Evolutionary conservation across 1,284 basidiomycete species (phyloP).

Genomic region (Cutaneotrichosporon sp.): DNA sequence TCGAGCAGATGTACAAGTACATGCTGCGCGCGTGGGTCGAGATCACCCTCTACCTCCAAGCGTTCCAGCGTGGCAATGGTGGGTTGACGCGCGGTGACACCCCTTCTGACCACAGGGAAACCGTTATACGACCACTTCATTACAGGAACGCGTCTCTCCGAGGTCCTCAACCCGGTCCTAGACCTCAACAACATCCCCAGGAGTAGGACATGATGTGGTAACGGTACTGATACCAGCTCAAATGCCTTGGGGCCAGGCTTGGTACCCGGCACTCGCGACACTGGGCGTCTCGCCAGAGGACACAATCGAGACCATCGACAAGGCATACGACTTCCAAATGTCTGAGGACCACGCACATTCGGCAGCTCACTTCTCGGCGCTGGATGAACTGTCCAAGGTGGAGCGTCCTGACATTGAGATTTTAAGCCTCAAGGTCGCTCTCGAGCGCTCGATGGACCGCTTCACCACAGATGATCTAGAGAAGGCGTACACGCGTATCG

Average conservation of each 20-base stretch:
- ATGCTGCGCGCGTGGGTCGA: conserved; percentile 49
- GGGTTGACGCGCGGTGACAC: background rate
- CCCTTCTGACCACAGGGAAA: conserved; percentile 3
- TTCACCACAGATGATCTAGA: conserved; percentile 42
- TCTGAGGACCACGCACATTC: conserved; percentile 25
- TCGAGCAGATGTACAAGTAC: conserved; percentile 42
- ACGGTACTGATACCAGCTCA: background rate
- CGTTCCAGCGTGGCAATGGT: conserved; percentile 28
- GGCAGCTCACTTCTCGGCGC: conserved; percentile 33
- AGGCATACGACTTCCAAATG: conserved; percentile 43
- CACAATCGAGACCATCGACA: conserved; percentile 28
- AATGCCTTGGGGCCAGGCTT: background rate
- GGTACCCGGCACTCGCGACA: background rate
- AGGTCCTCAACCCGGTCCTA: conserved; percentile 19
- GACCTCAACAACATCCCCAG: conserved; percentile 8
- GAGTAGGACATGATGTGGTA: background rate
- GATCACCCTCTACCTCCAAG: conserved; percentile 30
- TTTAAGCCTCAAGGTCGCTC: conserved; percentile 38
- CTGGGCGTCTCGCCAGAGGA: conserved; percentile 37
- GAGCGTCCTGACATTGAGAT: conserved; percentile 27
- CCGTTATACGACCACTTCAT: background rate
- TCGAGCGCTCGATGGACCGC: conserved; percentile 40
- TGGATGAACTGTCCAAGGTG: conserved; percentile 34
- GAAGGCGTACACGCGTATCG: conserved; percentile 38
- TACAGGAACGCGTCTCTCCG: conserved; percentile 12